These are phyloP conservation scores for Pholiota microspora DNA, from an alignment of 768 basidiomycete genomes.

Conservation along the genomic window DNA sequence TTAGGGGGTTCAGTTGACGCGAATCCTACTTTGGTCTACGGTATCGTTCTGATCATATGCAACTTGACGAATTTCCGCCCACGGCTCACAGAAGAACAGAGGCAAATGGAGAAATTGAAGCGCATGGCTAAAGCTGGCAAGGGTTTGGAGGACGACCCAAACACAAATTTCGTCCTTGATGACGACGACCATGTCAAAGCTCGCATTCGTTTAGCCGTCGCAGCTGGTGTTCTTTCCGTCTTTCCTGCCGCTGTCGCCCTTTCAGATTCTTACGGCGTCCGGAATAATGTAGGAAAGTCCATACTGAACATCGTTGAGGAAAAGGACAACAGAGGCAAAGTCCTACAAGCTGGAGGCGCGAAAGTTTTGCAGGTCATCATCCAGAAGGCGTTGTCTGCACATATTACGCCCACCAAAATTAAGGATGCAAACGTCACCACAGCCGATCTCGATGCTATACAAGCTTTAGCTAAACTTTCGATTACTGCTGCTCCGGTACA, in stretches of 20 bases:
- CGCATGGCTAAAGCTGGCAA: conserved; percentile 60
- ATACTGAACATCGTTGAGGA: conserved; percentile 75
- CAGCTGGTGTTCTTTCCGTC: conserved; percentile 62
- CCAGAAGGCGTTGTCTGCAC: conserved; percentile 39
- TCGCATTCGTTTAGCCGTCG: conserved; percentile 56
- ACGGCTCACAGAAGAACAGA: conserved; percentile 74
- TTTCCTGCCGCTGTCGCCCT: conserved; percentile 54
- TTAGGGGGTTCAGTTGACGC: conserved; percentile 21
- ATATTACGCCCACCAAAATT: conserved; percentile 22
- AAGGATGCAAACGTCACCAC: conserved; percentile 34
- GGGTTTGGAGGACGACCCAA: conserved; percentile 25
- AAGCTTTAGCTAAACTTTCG: conserved; percentile 89
- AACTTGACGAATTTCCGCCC: conserved; percentile 76
- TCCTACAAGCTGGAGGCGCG: conserved; percentile 77
- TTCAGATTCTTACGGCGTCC: conserved; percentile 64
- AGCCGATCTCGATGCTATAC: conserved; percentile 61
- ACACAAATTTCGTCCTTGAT: conserved; percentile 44
- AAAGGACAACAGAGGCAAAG: conserved; percentile 70
- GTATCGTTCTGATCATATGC: conserved; percentile 69
- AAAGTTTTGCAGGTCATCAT: conserved; percentile 63
- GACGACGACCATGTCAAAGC: conserved; percentile 63
- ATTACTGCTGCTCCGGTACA: conserved; percentile 90
- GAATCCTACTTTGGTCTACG: conserved; percentile 66
- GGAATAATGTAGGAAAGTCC: conserved; percentile 55
- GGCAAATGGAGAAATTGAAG: conserved; percentile 76